Evolutionary conservation across 371 early-diverging fungal species (phyloP), one percentile per base, ranked within the genome.

Genomic region (Globomyces sp.): DNA sequence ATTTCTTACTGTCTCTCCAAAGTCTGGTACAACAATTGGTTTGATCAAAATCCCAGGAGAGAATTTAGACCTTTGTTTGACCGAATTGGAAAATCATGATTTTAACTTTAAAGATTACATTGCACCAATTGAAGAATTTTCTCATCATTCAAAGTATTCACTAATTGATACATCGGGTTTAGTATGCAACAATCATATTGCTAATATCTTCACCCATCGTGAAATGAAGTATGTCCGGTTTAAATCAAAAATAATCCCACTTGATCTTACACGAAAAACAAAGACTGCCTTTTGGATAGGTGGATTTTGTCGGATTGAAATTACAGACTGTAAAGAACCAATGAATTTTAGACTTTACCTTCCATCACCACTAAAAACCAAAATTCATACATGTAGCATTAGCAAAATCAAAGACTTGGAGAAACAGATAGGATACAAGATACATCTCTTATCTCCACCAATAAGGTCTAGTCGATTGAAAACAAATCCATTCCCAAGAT

Each of bases 111-210:
- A 4, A 4, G 4, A 4, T 13, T 13, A 42, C 10, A 13, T 10
- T 13, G 4, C 9, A 5, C n/a, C 58, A 10, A 13, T 13, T 13
- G 13, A 34, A 34, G 57, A n/a, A n/a, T n/a, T 9, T 9, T 37
- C 10, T 8, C 6, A 55, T 40, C 37, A 9, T n/a, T n/a, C n/a
- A 11, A 34, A 51, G 37, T n/a, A 42, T 46, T 58, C 9, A 4
- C 37, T 58, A 13, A 46, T 58, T 13, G 58, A 58, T 13, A 58
- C 58, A 11, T 10, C 58, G 4, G 58, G 58, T 10, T 24, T 58
- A 24, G 34, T 58, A 4, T 11, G 37, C 37, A 10, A 58, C 4
- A 13, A 58, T 10, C 58, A 58, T n/a, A 4, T 58, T 11, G 42
- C 44, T 4, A 10, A 58, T 36, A 4, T 58, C n/a, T 58, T 58